Conservation (phyloP, 148 eudicot genomes). For the Polygonum maritimum region DNA sequence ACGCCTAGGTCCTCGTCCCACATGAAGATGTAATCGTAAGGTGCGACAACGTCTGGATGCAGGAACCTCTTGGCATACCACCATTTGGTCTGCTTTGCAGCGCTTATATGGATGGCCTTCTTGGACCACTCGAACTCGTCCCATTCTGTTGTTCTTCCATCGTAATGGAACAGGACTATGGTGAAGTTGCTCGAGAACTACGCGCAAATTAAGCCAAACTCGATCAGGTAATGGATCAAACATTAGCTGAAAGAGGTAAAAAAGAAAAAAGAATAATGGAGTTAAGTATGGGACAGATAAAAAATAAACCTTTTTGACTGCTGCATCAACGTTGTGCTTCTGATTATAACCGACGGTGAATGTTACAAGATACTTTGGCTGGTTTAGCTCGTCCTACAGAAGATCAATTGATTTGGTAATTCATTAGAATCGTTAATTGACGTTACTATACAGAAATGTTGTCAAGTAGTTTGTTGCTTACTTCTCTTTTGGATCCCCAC, state of each 20-base stretch:
- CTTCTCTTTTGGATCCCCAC: background rate
- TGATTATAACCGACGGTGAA: constrained; percentile 83
- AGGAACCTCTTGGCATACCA: constrained; percentile 96
- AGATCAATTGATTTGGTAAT: too few species aligned
- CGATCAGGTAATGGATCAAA: too few species aligned
- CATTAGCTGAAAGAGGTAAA: background rate
- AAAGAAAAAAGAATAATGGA: background rate
- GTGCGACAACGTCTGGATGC: constrained; percentile 87
- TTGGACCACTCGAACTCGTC: constrained; percentile 14
- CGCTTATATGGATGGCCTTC: constrained; percentile 11
- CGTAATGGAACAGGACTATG: constrained; percentile 12
- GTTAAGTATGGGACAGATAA: background rate
- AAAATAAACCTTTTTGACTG: constrained; percentile 59
- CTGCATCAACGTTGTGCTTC: constrained; percentile 61
- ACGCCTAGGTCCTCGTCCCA: constrained; percentile 98
- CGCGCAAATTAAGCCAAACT: background rate
- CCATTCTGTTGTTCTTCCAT: constrained; percentile 10
- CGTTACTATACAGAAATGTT: too few species aligned
- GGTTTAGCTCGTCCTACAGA: constrained; percentile 59
- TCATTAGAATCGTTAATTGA: too few species aligned
- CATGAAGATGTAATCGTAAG: constrained; percentile 85
- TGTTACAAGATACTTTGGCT: constrained; percentile 85
- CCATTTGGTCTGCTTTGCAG: constrained; percentile 9
- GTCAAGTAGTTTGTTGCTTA: background rate
- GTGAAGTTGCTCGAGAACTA: constrained; percentile 10